A percentile compares a stretch with the other conserved stretches of the same genome.
phyloP scores from a whole-genome alignment of 108 stramenopile genomes.

The Skeletonema marinoi region DNA sequence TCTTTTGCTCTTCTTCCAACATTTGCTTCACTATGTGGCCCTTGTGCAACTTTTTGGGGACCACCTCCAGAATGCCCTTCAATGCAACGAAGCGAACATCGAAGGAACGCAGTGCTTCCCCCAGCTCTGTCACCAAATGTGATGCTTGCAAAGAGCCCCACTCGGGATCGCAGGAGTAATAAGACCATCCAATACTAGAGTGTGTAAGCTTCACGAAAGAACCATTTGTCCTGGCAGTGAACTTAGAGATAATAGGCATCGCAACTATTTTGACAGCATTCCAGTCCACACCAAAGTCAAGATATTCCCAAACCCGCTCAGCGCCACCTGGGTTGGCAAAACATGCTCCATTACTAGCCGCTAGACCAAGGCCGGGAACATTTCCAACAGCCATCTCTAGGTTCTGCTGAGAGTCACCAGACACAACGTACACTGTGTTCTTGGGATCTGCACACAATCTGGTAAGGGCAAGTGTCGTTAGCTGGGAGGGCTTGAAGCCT shows the following conservation, averaged over 20 bases:
- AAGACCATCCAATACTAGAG: slow-evolving; percentile 96
- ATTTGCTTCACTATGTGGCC: slow-evolving; percentile 88
- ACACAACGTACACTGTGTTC: slow-evolving; percentile 92
- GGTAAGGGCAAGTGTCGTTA: slow-evolving; percentile 72
- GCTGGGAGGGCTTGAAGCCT: slow-evolving; percentile 81
- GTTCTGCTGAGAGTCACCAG: slow-evolving; percentile 86
- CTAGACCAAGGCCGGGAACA: slow-evolving; percentile 85
- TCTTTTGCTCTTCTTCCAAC: slow-evolving; percentile 61
- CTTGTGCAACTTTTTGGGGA: slow-evolving; percentile 85
- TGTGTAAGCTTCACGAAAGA: slow-evolving; percentile 90
- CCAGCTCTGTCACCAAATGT: slow-evolving; percentile 89
- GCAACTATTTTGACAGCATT: slow-evolving; percentile 86
- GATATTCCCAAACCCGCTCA: slow-evolving; percentile 67
- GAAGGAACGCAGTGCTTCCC: slow-evolving; percentile 83
- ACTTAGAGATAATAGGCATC: slow-evolving; percentile 91
- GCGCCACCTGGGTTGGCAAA: slow-evolving; percentile 70
- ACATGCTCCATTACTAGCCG: slow-evolving; percentile 92
- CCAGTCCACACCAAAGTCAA: slow-evolving; percentile 94
- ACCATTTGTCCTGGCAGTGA: slow-evolving; percentile 93
- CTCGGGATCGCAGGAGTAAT: slow-evolving; percentile 98
- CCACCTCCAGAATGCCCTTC: slow-evolving; percentile 90
- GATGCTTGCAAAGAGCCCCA: slow-evolving; percentile 97
- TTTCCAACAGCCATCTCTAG: slow-evolving; percentile 87
- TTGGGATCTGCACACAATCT: slow-evolving; percentile 77
- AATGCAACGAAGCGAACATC: slow-evolving; percentile 93